Percentiles rank a stretch among this genome's conserved stretches.
Evolutionary conservation across 257 asterid species (phyloP).

Genomic region (Solanum bulbocastanum): DNA sequence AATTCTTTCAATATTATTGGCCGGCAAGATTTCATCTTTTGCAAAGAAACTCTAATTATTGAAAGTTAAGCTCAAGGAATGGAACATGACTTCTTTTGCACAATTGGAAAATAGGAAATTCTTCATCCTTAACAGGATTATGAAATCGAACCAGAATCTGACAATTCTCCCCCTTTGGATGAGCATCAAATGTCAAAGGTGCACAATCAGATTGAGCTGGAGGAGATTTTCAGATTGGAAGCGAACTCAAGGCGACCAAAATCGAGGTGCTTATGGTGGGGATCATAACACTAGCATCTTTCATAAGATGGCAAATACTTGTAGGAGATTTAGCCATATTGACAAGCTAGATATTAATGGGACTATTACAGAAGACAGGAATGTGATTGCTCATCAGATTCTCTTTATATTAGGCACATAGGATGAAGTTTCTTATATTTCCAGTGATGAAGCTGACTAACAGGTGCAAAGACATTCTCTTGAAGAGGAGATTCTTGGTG

Average conservation of each 20-base stretch:
- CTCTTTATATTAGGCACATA: neutral
- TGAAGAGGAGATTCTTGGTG: neutral
- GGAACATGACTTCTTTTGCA: neutral
- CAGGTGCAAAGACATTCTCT: neutral
- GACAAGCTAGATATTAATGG: neutral
- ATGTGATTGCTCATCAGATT: neutral
- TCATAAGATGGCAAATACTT: neutral
- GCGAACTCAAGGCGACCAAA: neutral
- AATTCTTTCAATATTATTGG: neutral
- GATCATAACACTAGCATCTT: neutral
- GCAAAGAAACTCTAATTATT: neutral
- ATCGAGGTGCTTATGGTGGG: neutral
- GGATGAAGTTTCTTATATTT: neutral
- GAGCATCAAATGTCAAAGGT: neutral
- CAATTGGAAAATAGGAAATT: neutral
- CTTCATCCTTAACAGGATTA: neutral
- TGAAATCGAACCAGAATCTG: neutral
- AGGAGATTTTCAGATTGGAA: neutral
- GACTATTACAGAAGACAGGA: neutral
- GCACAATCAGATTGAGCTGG: neutral
- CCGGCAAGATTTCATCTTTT: neutral
- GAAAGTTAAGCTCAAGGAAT: neutral
- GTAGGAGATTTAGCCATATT: neutral
- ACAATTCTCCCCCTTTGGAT: neutral
- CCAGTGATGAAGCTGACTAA: neutral